These are phyloP conservation scores for Ascochyta fabae DNA, from an alignment of 2,329 filamentous ascomycete species.

Conservation along the genomic window DNA sequence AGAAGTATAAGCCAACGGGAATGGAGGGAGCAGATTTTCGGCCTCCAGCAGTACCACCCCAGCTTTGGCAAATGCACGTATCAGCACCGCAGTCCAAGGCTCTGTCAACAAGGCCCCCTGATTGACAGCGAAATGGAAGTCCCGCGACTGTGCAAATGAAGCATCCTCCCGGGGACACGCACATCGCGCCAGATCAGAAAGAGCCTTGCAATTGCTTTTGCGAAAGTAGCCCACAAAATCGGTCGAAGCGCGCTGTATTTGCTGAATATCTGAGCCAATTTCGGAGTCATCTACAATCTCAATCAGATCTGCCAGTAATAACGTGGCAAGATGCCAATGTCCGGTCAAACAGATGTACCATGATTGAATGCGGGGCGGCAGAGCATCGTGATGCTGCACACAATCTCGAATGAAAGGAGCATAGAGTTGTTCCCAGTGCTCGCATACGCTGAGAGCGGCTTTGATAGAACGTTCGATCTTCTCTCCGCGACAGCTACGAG, in stretches of 20 bases:
- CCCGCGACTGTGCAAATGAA: conserved; percentile 44
- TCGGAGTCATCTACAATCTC: conserved; percentile 56
- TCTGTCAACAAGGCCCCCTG: conserved; percentile 65
- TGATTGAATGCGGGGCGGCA: conserved; percentile 62
- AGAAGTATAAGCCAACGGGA: not conserved
- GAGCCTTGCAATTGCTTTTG: conserved; percentile 53
- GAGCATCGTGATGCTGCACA: conserved; percentile 56
- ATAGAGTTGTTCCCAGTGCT: conserved; percentile 63
- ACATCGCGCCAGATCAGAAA: conserved; percentile 58
- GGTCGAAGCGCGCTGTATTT: conserved; percentile 32
- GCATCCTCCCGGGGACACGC: conserved; percentile 47
- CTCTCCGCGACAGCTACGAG: conserved; percentile 47
- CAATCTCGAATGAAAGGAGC: conserved; percentile 61
- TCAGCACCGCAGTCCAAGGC: conserved; percentile 65
- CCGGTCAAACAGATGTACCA: conserved; percentile 66
- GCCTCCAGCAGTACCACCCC: conserved; percentile 51
- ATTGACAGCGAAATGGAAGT: conserved; percentile 62
- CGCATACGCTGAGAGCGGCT: conserved; percentile 58
- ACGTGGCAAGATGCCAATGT: conserved; percentile 64
- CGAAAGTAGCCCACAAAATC: conserved; percentile 53
- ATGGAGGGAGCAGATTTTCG: conserved; percentile 26
- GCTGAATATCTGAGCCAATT: conserved; percentile 30
- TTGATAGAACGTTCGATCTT: conserved; percentile 58
- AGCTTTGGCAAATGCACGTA: conserved; percentile 61
- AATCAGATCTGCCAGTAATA: conserved; percentile 63